Base-by-base conservation (phyloP, 306 rosid genomes). In the Cicer chorassanicum region DNA sequence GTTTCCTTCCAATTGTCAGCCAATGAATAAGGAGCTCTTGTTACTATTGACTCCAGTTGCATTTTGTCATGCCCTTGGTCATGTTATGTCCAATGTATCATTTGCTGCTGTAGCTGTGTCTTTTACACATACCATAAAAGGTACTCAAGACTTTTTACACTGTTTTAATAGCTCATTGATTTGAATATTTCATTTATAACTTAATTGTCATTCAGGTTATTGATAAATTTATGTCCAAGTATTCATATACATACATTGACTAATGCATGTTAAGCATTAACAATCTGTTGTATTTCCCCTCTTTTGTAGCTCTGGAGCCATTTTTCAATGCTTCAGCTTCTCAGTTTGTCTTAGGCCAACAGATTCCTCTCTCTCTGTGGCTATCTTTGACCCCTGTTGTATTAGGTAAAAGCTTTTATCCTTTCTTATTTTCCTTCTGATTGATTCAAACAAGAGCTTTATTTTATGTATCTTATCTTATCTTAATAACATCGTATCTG, bases 41-140 rank as follows among this genome's bases (percentile, higher is more conserved):
- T 3, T 65, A 42, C 53, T 65, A 65, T 65, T 65, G 53, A 65
- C 70, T 9, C 70, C 70, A 16, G 70, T 65, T 8, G 70, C 70
- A 18, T 65, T 65, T 42, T 65, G 70, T 65, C 70, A 65, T 42
- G 70, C 70, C 38, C 70, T 65, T 42, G 70, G 70, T 42, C 70
- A 65, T 65, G 70, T 65, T 7, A 65, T 65, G 70, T 65, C 70
- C 5, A 65, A 65, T 65, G 70, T 65, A 65, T 65, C 70, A 65
- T 65, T 65, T 16, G 70, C 70, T 9, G 70, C 70, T 5, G 70
- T 65, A 15, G 70, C 70, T 42, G 70, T 65, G 5, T 65, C 70
- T 5, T 65, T 65, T 42, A 65, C 70, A 18, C 70, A 65, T 42
- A 65, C 70, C 36, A 65, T 65, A 65, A 65, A 65, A 65, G 70